A percentile compares a stretch with the other conserved stretches of the same genome.
These are phyloP conservation scores for Aspergillus indologenus DNA, from an alignment of 495 filamentous ascomycete genomes.

Conservation along the genomic window DNA sequence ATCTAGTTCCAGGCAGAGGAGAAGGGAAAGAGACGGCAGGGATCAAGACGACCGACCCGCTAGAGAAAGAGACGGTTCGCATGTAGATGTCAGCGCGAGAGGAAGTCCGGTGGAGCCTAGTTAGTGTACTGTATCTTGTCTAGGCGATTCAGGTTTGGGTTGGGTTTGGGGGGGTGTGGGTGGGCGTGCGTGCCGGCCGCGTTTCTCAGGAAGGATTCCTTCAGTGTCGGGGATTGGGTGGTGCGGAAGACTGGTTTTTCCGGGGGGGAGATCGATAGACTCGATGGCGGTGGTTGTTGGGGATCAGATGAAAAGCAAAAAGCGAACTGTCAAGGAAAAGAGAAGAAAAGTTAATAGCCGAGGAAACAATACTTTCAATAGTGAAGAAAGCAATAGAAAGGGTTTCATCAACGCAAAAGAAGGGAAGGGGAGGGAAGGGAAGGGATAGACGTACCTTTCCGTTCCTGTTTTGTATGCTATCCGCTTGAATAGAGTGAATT, in stretches of 20 bases:
- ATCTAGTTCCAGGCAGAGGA: conserved; percentile 34
- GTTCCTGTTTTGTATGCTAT: background rate
- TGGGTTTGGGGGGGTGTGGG: background rate
- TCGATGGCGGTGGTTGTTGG: background rate
- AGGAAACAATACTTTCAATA: background rate
- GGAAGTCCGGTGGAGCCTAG: conserved; percentile 21
- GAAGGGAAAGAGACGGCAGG: conserved; percentile 7
- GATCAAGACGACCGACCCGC: conserved; percentile 12
- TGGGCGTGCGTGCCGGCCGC: conserved; percentile 29
- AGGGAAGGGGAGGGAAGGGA: background rate
- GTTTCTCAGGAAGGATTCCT: conserved; percentile 34
- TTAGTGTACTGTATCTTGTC: conserved; percentile 9
- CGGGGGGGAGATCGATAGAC: conserved; percentile 24
- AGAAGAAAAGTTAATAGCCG: background rate
- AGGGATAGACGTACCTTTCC: conserved; percentile 5
- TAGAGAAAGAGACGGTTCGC: conserved; percentile 13
- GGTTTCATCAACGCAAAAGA: background rate
- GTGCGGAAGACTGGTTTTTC: conserved; percentile 43
- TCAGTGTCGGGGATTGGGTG: conserved; percentile 22
- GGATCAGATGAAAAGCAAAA: background rate
- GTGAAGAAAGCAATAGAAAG: background rate
- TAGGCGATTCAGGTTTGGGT: conserved; percentile 3
- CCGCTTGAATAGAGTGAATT: background rate
- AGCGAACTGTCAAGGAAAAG: background rate
- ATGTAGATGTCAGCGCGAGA: conserved; percentile 16